Evolutionary conservation across 805 yeast species (phyloP).

Genomic region (Debaryomyces prosopidis): DNA sequence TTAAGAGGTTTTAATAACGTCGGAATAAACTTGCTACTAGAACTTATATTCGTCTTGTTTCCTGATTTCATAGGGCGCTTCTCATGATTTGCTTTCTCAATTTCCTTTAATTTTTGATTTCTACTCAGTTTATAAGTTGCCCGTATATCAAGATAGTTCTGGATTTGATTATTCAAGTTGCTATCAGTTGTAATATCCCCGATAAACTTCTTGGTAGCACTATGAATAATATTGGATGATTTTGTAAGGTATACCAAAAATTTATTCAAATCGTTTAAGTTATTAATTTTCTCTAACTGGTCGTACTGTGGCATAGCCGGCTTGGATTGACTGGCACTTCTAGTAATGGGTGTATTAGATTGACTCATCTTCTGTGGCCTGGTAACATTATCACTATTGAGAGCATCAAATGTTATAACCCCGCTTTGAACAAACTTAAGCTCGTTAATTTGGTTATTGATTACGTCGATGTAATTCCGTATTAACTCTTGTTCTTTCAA

Average conservation of each 20-base stretch:
- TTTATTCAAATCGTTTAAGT: constrained; percentile 40
- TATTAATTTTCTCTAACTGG: constrained; percentile 39
- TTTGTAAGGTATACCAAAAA: constrained; percentile 38
- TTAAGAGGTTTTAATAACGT: constrained; percentile 12
- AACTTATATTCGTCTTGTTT: background rate
- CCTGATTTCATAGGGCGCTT: background rate
- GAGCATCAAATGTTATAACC: constrained; percentile 43
- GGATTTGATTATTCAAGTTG: constrained; percentile 23
- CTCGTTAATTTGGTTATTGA: constrained; percentile 44
- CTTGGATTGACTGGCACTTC: background rate
- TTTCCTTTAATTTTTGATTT: constrained; percentile 8
- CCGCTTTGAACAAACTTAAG: constrained; percentile 44
- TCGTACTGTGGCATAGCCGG: constrained; percentile 14
- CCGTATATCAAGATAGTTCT: constrained; percentile 19
- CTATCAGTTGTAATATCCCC: constrained; percentile 9
- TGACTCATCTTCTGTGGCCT: constrained; percentile 1
- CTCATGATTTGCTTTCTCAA: constrained; percentile 4
- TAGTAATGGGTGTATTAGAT: background rate
- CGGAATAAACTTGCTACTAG: constrained; percentile 6
- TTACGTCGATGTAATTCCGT: constrained; percentile 41
- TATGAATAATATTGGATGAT: constrained; percentile 36
- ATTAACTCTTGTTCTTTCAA: constrained; percentile 45
- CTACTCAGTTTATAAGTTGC: constrained; percentile 14
- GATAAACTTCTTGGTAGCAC: constrained; percentile 34
- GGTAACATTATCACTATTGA: constrained; percentile 18